Evolutionary conservation across 257 asterid genomes (phyloP).

Genomic region (Solanum sejunctum): DNA sequence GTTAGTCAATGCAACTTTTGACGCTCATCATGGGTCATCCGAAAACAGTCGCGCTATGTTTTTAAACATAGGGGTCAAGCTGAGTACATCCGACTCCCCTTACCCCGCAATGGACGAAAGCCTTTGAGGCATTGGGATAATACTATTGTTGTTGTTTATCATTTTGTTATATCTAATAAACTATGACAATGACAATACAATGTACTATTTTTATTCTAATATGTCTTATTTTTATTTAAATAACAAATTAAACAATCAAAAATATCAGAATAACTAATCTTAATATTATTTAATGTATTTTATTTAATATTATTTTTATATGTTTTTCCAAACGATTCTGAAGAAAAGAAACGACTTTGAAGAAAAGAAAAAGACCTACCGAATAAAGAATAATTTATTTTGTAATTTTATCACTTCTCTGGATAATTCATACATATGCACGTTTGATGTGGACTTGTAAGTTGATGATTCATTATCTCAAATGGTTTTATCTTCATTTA

Average conservation of each 20-base stretch:
- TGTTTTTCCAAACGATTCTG: fast-evolving
- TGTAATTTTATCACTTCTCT: not conserved
- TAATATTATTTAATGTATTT: not conserved
- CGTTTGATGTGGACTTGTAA: not conserved
- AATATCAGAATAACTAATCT: not conserved
- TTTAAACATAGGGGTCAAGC: no score
- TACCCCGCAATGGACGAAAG: no score
- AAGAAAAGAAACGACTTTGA: no score
- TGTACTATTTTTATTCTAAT: not conserved
- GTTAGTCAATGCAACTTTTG: no score
- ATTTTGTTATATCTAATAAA: not conserved
- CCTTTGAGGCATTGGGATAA: no score
- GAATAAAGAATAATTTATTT: not conserved
- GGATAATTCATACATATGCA: not conserved
- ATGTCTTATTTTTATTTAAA: not conserved
- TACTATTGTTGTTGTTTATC: no score
- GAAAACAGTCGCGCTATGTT: no score
- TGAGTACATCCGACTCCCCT: no score
- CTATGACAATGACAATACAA: not conserved
- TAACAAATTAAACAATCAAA: not conserved
- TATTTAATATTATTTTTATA: not conserved
- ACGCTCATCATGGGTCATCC: no score
- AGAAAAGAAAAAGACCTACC: not conserved
- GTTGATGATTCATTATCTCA: not conserved
- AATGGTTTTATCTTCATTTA: not conserved